Conservation (phyloP, 1,284 basidiomycete species). For the Phlebopus sp. region DNA sequence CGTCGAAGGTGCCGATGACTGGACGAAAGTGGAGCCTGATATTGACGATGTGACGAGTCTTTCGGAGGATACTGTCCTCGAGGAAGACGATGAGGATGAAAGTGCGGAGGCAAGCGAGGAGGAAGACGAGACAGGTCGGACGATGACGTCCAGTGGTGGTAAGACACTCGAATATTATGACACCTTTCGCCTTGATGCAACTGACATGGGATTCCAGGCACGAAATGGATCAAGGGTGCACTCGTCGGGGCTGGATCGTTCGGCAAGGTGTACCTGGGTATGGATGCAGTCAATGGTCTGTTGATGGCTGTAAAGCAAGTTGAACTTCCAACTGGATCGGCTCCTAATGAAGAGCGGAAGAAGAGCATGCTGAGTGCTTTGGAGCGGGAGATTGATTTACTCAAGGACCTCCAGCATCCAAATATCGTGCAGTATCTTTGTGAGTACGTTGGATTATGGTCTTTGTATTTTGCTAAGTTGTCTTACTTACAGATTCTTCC, state of each 20-base stretch:
- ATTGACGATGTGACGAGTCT: constrained; percentile 39
- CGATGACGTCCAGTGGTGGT: constrained; percentile 67
- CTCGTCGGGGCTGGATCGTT: constrained; percentile 97
- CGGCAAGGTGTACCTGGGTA: constrained; percentile 93
- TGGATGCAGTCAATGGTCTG: constrained; percentile 92
- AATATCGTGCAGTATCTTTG: constrained; percentile 98
- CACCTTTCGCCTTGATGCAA: constrained; percentile 1
- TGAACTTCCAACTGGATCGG: constrained; percentile 84
- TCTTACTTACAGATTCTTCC: constrained; percentile 70
- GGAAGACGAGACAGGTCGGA: constrained; percentile 52
- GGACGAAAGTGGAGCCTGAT: constrained; percentile 60
- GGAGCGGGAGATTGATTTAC: constrained; percentile 93
- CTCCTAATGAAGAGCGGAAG: constrained; percentile 90
- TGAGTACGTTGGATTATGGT: constrained; percentile 39
- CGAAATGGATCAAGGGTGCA: constrained; percentile 99
- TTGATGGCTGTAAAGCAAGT: constrained; percentile 99
- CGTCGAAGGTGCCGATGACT: constrained; percentile 58
- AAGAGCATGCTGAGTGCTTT: constrained; percentile 94
- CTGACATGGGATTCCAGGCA: constrained; percentile 45
- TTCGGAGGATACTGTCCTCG: constrained; percentile 46
- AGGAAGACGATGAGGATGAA: constrained; percentile 40
- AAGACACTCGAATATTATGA: constrained; percentile 17
- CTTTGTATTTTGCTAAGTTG: background rate
- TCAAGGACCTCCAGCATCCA: constrained; percentile 93
- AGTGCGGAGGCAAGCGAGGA: constrained; percentile 46